Base-by-base conservation (phyloP, 139 green algal species). In the Chlorella sp. region DNA sequence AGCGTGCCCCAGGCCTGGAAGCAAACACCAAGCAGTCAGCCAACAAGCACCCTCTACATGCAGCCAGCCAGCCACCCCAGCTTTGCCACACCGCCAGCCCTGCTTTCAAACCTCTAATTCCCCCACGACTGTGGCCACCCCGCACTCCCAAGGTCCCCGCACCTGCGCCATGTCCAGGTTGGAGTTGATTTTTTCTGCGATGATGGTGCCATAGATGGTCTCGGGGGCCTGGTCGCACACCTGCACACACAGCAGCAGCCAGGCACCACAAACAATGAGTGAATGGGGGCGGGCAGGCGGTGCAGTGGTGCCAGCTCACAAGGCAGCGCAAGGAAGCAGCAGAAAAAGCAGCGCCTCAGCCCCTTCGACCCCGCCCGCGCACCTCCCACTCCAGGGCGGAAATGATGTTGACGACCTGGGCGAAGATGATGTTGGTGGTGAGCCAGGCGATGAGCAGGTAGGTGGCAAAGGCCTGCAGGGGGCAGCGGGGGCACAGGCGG, bases 371-470 rank as follows among this genome's bases (percentile, higher is more conserved):
- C 78, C 9, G 32, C 12, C 37, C 0, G 32, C 86, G 0, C 64
- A 88, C 81, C 88, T 91, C 66, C 88, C 88, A 91, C 77, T 85
- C 69, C 22, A 91, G 88, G 5, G 68, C 68, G 0, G 79, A 91
- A 24, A 91, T 48, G n/a, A 88, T 91, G 88, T 37, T 88, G 28
- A 91, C 88, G 16, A 88, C 57, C 40, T 91, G 69, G 40, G 69
- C 88, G 26, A 91, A 91, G 66, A 91, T 87, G 88, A 91, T 88
- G 66, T 91, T 91, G 68, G 81, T 53, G 88, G 81, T 91, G 78
- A 91, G 80, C 88, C 88, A 91, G 68, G 88, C 81, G 66, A 91
- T 87, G 81, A 91, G 88, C 40, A 91, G 88, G 80, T 91, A 91
- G 88, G 88, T 91, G 88, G 88, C 80, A 57, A 91, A 91, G 34